Percentiles rank a stretch among this genome's conserved stretches.
Evolutionary conservation across 768 basidiomycete species (phyloP).

Genomic region (Polyporus arcularius): DNA sequence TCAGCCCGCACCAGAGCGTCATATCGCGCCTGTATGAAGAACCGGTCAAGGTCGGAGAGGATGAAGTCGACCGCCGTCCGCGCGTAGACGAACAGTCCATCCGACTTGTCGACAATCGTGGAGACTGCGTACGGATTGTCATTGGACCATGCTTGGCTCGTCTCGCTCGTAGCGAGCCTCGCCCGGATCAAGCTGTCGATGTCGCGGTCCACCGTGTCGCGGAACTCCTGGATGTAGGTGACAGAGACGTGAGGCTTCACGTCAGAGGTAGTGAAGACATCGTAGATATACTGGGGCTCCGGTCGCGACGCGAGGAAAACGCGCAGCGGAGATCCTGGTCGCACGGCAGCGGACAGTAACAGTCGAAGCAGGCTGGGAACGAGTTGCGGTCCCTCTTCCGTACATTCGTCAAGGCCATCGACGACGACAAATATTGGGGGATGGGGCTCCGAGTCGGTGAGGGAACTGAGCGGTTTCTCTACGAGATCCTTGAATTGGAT

Average conservation of each 20-base stretch:
- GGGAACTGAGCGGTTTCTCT: constrained; percentile 2
- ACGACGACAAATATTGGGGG: constrained; percentile 32
- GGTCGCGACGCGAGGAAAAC: constrained; percentile 2
- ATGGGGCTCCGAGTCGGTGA: neutral
- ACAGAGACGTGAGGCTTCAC: neutral
- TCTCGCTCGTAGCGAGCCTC: neutral
- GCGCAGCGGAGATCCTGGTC: neutral
- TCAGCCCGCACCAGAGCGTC: neutral
- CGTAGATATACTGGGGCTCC: neutral
- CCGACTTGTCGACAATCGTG: neutral
- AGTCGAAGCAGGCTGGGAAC: neutral
- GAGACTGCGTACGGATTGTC: neutral
- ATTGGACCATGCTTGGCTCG: neutral
- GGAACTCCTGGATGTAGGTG: neutral
- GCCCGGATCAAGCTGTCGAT: neutral
- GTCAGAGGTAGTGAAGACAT: neutral
- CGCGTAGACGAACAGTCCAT: constrained; percentile 1
- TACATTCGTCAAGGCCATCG: constrained; percentile 40
- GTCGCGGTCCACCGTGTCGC: neutral
- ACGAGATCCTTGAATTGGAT: constrained; percentile 5
- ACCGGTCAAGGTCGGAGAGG: neutral
- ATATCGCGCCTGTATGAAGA: neutral
- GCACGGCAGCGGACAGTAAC: neutral
- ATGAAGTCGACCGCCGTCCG: neutral
- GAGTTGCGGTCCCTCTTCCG: constrained; percentile 7